Conservation (phyloP, 441 rosid species). For the Caryocar brasiliense region DNA sequence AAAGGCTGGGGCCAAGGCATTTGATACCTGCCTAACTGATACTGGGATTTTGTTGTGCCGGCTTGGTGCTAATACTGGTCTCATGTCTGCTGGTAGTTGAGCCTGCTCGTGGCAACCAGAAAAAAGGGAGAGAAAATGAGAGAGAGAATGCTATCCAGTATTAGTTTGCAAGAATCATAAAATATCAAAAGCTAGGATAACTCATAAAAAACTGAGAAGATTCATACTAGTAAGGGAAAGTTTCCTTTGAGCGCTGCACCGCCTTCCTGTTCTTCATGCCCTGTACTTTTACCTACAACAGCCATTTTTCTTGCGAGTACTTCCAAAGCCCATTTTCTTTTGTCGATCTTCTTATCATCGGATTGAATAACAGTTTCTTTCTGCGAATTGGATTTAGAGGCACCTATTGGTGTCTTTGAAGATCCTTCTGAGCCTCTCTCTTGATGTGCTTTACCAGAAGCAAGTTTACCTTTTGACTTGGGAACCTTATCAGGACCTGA, state of each 20-base stretch:
- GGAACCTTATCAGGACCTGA: constrained; percentile 25
- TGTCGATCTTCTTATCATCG: constrained; percentile 65
- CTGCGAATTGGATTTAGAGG: constrained; percentile 23
- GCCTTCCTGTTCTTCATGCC: constrained; percentile 48
- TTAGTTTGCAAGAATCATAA: constrained; percentile 7
- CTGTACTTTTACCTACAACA: constrained; percentile 38
- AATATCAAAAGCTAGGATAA: constrained; percentile 1
- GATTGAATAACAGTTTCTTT: constrained; percentile 34
- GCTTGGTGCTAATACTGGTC: constrained; percentile 60
- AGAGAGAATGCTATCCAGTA: no score
- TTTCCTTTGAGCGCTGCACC: constrained; percentile 56
- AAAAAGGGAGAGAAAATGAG: constrained; percentile 5
- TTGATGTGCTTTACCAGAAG: constrained; percentile 24
- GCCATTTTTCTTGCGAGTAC: constrained; percentile 91
- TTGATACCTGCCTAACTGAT: constrained; percentile 79
- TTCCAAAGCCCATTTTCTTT: constrained; percentile 91
- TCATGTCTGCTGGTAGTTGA: constrained; percentile 84
- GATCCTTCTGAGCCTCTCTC: constrained; percentile 25
- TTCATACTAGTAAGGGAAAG: constrained; percentile 75
- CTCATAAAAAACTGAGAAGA: background rate
- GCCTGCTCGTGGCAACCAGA: constrained; percentile 47
- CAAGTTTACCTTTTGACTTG: constrained; percentile 30
- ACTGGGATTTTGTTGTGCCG: constrained; percentile 75
- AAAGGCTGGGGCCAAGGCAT: constrained; percentile 9
- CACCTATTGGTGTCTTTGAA: constrained; percentile 16